Evolutionary conservation across 2,329 filamentous ascomycete genomes (phyloP), one percentile per base, ranked within the genome.

Genomic region (Cytospora schulzeri): DNA sequence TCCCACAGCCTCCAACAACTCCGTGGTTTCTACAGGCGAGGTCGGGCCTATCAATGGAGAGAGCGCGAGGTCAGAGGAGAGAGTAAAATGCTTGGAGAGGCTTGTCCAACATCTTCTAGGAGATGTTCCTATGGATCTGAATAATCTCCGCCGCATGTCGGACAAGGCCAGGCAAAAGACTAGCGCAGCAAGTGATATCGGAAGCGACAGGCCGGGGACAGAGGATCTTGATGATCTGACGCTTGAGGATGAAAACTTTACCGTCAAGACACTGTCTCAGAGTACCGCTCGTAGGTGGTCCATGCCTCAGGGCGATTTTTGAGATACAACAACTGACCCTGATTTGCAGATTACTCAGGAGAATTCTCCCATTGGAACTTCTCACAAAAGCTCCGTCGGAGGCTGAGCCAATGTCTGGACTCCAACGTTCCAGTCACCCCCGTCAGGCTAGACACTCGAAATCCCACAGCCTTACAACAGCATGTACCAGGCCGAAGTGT

Each of bases 291-390:
- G 78, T 79, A 67, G 72, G 77, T 67, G 17, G 29, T 41, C 24
- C 0, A 9, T 41, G 12, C 15, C 35, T 56, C 24, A 8, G 1
- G 35, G 50, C 22, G 17, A 2, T 17, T 0, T 33, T 1, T 29
- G 5, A 17, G 26, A 50, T 3, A 31, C 26, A 19, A 53, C 22
- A 61, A 12, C 56, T 68, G 28, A 62, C 63, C 48, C 7, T 19
- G 4, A 9, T 6, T 5, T 15, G 8, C 51, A 83, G 80, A 83
- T 61, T 83, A 81, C 65, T 83, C 81, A 0, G 81, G 81, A 11
- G 81, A 83, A 66, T 82, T 83, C 68, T 83, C 81, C 1, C 80
- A 83, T 63, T 83, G 80, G 79, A 82, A 83, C 67, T 83, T 83
- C 68, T 82, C 80, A 50, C 76, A 79, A n/a, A 80, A 79, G 70